A percentile compares a stretch with the other conserved stretches of the same genome.
These are phyloP conservation scores for Fusarium illudens DNA, from an alignment of 2,329 filamentous ascomycete genomes.

Conservation along the genomic window DNA sequence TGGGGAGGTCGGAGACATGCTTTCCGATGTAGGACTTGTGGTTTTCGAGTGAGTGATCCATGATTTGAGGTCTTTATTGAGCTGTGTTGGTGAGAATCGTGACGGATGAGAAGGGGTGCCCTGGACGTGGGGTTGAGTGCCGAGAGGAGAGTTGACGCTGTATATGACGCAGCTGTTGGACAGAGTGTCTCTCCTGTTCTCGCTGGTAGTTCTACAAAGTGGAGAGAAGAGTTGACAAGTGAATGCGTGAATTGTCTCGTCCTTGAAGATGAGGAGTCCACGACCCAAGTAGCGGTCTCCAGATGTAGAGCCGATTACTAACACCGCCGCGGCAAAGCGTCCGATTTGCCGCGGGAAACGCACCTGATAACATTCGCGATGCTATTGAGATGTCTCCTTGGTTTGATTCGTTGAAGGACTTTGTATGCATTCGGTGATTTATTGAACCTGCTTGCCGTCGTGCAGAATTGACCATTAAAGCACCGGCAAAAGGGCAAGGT, in stretches of 20 bases:
- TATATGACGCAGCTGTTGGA: not conserved
- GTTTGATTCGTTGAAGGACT: too few species aligned
- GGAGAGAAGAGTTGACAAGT: not conserved
- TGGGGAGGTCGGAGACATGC: conserved; percentile 47
- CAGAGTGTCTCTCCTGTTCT: not conserved
- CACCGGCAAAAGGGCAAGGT: too few species aligned
- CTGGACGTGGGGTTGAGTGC: not conserved
- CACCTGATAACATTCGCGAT: not conserved
- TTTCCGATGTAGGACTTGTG: conserved; percentile 49
- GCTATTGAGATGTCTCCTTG: not conserved
- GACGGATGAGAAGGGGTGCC: not conserved
- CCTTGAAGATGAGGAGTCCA: not conserved
- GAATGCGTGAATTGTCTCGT: not conserved
- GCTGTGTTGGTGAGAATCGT: not conserved
- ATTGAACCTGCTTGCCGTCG: too few species aligned
- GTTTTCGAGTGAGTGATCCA: conserved; percentile 42
- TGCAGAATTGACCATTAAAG: too few species aligned
- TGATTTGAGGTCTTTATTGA: not conserved
- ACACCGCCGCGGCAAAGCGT: not conserved
- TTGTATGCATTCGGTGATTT: too few species aligned
- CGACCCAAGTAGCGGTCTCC: not conserved
- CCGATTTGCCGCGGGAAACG: not conserved
- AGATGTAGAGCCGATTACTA: not conserved
- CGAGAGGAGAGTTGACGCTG: not conserved
- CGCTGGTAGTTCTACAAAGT: not conserved